A percentile compares a stretch with the other conserved stretches of the same genome.
Conservation (phyloP, 2,329 filamentous ascomycete species). For the Pestalotiopsis sp. region DNA sequence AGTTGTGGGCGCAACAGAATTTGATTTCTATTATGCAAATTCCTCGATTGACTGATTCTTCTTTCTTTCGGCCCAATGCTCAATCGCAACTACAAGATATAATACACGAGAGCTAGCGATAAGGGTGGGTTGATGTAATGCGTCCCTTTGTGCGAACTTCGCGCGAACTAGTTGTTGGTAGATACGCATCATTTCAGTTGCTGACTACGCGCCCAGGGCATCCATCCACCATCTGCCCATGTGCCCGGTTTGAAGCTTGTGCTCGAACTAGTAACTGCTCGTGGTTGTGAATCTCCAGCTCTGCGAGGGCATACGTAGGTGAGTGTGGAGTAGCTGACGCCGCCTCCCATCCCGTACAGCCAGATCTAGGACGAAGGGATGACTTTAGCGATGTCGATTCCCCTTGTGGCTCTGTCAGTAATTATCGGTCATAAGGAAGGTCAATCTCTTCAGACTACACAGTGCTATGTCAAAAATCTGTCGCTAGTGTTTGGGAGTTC, state of each 20-base stretch:
- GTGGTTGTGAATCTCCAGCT: not conserved
- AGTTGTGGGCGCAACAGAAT: not conserved
- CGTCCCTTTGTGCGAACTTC: not conserved
- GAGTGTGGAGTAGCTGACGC: no score
- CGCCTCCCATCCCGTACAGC: no score
- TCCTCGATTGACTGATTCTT: no score
- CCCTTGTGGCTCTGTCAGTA: not conserved
- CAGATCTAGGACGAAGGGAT: conserved; percentile 5
- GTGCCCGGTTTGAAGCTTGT: not conserved
- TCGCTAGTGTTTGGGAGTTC: no score
- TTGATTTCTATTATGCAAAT: no score
- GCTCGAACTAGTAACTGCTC: not conserved
- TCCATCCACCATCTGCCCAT: not conserved
- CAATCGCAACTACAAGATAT: not conserved
- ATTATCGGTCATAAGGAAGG: not conserved
- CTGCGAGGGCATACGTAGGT: not conserved
- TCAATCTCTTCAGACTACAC: no score
- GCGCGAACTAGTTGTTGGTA: not conserved
- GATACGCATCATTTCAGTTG: not conserved
- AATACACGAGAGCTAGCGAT: not conserved
- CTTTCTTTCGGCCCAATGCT: not conserved
- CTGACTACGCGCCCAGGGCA: not conserved
- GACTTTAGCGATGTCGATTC: not conserved
- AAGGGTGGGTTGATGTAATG: not conserved
- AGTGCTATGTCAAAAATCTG: no score